phyloP scores from a whole-genome alignment of 768 basidiomycete genomes.

The Sarcomyxa edulis region DNA sequence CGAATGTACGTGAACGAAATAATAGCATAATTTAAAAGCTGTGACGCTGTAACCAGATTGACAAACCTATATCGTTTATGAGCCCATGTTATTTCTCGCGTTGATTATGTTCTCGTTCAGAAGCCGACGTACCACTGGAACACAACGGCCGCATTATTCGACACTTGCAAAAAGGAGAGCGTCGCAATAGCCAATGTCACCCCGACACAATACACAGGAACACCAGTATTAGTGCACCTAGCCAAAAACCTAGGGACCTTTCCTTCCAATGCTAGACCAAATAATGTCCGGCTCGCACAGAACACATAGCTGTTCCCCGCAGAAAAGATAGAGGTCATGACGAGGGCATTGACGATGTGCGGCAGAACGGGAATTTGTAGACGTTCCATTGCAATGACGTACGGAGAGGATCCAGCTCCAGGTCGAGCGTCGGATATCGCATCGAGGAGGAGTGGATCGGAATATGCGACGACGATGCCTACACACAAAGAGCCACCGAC shows the following conservation, averaged over 20 bases:
- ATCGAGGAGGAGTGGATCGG: slow-evolving; percentile 49
- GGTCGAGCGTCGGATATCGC: slow-evolving; percentile 52
- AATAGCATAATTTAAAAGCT: slow-evolving; percentile 42
- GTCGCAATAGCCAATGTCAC: slow-evolving; percentile 33
- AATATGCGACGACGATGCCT: slow-evolving; percentile 76
- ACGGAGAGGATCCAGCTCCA: slow-evolving; percentile 65
- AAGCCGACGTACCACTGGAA: slow-evolving; percentile 33
- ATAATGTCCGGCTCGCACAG: slow-evolving; percentile 48
- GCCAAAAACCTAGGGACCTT: slow-evolving; percentile 52
- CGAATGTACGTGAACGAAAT: slow-evolving; percentile 44
- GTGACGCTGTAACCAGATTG: slow-evolving; percentile 44
- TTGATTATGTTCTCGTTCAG: neutral
- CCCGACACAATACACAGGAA: slow-evolving; percentile 51
- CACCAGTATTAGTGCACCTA: slow-evolving; percentile 47
- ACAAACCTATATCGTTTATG: slow-evolving; percentile 30
- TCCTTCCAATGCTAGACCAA: slow-evolving; percentile 54
- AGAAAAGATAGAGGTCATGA: slow-evolving; percentile 67
- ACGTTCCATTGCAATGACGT: slow-evolving; percentile 76
- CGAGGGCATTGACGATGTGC: slow-evolving; percentile 66
- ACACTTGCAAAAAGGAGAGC: slow-evolving; percentile 42
- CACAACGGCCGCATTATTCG: slow-evolving; percentile 41
- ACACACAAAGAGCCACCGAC: slow-evolving; percentile 65
- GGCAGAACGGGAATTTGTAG: slow-evolving; percentile 63
- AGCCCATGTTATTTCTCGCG: neutral
- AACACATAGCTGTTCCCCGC: slow-evolving; percentile 69